phyloP scores from a whole-genome alignment of 2,329 filamentous ascomycete genomes.

The Madurella mycetomatis region DNA sequence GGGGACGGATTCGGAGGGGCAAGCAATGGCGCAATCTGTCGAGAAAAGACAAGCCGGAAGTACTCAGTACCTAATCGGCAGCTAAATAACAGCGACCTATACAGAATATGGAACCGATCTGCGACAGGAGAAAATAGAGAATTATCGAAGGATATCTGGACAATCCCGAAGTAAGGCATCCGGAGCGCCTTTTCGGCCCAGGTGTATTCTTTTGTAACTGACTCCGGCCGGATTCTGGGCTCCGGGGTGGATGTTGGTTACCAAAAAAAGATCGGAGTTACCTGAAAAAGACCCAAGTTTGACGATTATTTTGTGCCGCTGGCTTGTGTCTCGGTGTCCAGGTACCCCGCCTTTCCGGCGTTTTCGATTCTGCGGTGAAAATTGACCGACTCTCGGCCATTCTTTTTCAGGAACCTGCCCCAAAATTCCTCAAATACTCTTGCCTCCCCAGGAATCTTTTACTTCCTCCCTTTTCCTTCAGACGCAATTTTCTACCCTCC shows the following conservation, averaged over 20 bases:
- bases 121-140: background rate
- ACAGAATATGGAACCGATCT: constrained; percentile 19
- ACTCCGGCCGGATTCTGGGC: no score
- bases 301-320: constrained; percentile 16
- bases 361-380: constrained; percentile 21
- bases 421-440: constrained; percentile 29
- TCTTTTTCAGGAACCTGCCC: constrained; percentile 17
- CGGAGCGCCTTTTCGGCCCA: background rate
- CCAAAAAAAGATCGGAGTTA: constrained; percentile 4
- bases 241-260: no score
- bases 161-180: constrained; percentile 2
- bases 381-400: constrained; percentile 24
- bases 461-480: constrained; percentile 19
- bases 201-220: background rate
- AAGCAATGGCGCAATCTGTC: constrained; percentile 27
- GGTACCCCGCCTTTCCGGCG: constrained; percentile 20
- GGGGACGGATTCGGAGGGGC: constrained; percentile 14
- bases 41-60: constrained; percentile 16
- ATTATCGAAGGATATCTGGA: background rate
- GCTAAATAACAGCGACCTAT: background rate
- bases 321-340: constrained; percentile 5
- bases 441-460: constrained; percentile 15
- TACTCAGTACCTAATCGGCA: constrained; percentile 18
- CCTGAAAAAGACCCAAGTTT: constrained; percentile 5
- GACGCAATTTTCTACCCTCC: constrained; percentile 15